A percentile compares a stretch with the other conserved stretches of the same genome.
Evolutionary conservation across 2,329 filamentous ascomycete species (phyloP).

Genomic region (Elsinoe perseae): DNA sequence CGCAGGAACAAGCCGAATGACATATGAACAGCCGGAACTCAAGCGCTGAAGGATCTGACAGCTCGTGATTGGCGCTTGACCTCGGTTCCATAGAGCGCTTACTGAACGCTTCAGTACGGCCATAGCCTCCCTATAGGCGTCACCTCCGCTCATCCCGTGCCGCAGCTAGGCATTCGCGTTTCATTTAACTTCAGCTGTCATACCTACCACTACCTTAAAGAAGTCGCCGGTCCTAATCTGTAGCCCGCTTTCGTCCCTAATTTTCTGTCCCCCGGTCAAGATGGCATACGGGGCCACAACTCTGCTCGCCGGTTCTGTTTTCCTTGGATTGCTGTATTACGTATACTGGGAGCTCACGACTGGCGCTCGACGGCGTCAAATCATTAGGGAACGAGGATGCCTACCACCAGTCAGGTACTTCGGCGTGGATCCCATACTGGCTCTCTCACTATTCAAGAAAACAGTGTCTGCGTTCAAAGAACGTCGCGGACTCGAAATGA

Average conservation of each 20-base stretch:
- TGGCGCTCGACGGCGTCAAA: slow-evolving; percentile 31
- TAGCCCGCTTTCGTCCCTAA: not conserved
- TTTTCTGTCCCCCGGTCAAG: not conserved
- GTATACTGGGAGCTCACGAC: slow-evolving; percentile 30
- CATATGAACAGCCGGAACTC: not conserved
- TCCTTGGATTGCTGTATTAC: slow-evolving; percentile 30
- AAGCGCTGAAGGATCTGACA: slow-evolving; percentile 5
- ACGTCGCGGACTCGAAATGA: slow-evolving; percentile 10
- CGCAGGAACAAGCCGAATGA: not conserved
- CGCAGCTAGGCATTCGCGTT: slow-evolving; percentile 3
- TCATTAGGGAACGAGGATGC: slow-evolving; percentile 41
- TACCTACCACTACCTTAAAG: not conserved
- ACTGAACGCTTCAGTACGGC: not conserved
- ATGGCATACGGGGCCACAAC: not conserved
- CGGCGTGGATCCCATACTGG: slow-evolving; percentile 45
- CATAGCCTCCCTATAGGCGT: slow-evolving; percentile 1
- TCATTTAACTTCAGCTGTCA: not conserved
- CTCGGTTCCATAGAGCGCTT: slow-evolving; percentile 3
- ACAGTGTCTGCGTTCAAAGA: slow-evolving; percentile 11
- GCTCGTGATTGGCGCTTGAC: not conserved
- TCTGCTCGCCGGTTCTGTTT: slow-evolving; percentile 16
- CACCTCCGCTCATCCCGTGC: not conserved
- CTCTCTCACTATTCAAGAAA: slow-evolving; percentile 8
- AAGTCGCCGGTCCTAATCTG: not conserved
- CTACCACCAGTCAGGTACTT: slow-evolving; percentile 40